Evolutionary conservation across 495 filamentous ascomycete species (phyloP).

Genomic region (Penicillium malachiteum): DNA sequence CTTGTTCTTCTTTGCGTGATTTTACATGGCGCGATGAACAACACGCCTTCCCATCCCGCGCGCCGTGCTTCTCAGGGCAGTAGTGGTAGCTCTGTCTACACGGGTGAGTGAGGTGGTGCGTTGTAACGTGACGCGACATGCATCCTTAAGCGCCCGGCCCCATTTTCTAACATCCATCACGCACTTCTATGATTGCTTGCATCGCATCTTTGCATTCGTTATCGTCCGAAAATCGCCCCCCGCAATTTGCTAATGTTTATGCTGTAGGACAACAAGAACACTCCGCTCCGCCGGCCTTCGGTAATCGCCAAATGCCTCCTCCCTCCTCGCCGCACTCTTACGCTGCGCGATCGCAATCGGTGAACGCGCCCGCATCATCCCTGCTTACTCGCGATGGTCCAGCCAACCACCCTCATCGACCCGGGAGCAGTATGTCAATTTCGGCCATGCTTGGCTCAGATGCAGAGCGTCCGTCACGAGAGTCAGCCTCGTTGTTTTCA

Average conservation of each 20-base stretch:
- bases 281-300: slow-evolving; percentile 48
- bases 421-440: slow-evolving; percentile 90
- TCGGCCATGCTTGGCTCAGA: slow-evolving; percentile 78
- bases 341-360: slow-evolving; percentile 42
- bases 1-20: slow-evolving; percentile 9
- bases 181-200: background rate
- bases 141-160: slow-evolving; percentile 5
- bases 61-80: slow-evolving; percentile 40
- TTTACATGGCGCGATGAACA: slow-evolving; percentile 29
- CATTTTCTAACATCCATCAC: background rate
- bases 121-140: slow-evolving; percentile 6
- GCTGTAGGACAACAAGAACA: slow-evolving; percentile 33
- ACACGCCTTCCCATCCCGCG: slow-evolving; percentile 25
- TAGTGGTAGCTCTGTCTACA: slow-evolving; percentile 34
- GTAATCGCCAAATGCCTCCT: slow-evolving; percentile 57
- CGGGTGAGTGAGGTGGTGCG: slow-evolving; percentile 35
- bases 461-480: slow-evolving; percentile 60
- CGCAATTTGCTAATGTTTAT: background rate
- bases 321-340: slow-evolving; percentile 59
- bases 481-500: slow-evolving; percentile 55
- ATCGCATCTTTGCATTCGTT: background rate
- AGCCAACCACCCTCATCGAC: slow-evolving; percentile 47
- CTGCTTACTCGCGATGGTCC: slow-evolving; percentile 55
- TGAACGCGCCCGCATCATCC: slow-evolving; percentile 41
- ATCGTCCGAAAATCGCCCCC: background rate